Percentiles rank a stretch among this genome's conserved stretches.
phyloP scores from a whole-genome alignment of 148 eudicot species.

The Rhododendron kiyosumense region DNA sequence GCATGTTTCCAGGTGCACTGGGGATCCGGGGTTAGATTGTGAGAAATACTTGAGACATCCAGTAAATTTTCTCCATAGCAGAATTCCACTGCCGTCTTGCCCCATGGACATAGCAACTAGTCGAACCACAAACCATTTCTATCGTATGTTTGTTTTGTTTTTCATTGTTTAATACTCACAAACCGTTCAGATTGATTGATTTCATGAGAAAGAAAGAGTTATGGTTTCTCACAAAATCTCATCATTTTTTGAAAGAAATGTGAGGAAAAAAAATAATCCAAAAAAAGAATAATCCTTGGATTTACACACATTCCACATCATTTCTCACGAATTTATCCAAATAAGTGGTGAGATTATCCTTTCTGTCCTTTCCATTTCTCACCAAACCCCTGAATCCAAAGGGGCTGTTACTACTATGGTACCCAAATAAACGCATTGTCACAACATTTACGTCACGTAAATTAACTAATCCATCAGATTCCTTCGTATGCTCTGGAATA shows the following conservation, averaged over 20 bases:
- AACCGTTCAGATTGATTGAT: background rate
- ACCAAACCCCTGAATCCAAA: too few relatives aligned
- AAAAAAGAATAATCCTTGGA: too few relatives aligned
- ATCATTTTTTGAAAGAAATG: too few relatives aligned
- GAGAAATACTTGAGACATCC: background rate
- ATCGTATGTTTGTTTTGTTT: background rate
- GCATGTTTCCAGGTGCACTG: background rate
- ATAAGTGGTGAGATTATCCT: too few relatives aligned
- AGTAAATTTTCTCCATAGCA: background rate
- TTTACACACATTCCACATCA: too few relatives aligned
- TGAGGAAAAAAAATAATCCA: too few relatives aligned
- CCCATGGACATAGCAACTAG: background rate
- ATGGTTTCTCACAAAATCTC: too few relatives aligned
- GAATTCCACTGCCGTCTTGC: background rate
- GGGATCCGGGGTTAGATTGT: background rate
- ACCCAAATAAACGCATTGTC: background rate
- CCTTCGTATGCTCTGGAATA: background rate
- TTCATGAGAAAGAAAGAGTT: too few relatives aligned
- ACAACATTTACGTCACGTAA: background rate
- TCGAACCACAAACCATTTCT: background rate
- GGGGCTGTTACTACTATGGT: background rate
- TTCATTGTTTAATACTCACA: background rate
- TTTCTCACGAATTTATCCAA: too few relatives aligned
- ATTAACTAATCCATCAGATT: background rate
- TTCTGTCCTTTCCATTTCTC: too few relatives aligned